Percentiles rank a stretch among this genome's conserved stretches.
These are phyloP conservation scores for Coix lacrymajobi DNA, from an alignment of 176 grass and related monocot genomes.

Conservation along the genomic window DNA sequence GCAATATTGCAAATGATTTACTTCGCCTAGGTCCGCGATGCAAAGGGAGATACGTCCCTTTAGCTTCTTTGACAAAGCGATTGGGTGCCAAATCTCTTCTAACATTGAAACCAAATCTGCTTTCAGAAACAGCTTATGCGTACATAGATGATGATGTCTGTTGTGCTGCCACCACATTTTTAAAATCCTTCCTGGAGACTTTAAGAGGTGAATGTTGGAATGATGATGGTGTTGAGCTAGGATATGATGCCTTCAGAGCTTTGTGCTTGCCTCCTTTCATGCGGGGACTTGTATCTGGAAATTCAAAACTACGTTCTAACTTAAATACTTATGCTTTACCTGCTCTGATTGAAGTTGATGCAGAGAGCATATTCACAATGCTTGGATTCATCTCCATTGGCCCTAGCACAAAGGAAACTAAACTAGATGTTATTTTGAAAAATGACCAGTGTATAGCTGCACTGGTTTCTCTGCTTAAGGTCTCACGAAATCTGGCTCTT, in stretches of 20 bases:
- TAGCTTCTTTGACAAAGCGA: slow-evolving; percentile 86
- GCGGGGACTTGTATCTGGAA: slow-evolving; percentile 66
- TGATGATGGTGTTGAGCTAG: slow-evolving; percentile 73
- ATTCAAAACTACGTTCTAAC: slow-evolving; percentile 91
- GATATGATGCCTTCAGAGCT: slow-evolving; percentile 67
- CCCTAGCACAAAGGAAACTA: slow-evolving; percentile 37
- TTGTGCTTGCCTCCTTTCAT: slow-evolving; percentile 79
- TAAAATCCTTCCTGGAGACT: slow-evolving; percentile 84
- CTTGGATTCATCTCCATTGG: slow-evolving; percentile 89
- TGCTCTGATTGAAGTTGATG: slow-evolving; percentile 59
- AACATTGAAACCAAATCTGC: slow-evolving; percentile 63
- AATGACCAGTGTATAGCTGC: slow-evolving; percentile 88
- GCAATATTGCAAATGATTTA: slow-evolving; percentile 68
- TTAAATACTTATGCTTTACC: slow-evolving; percentile 91
- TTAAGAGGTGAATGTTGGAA: slow-evolving; percentile 92
- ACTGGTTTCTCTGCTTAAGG: slow-evolving; percentile 84
- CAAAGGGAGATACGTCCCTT: slow-evolving; percentile 90
- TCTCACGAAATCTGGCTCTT: slow-evolving; percentile 77
- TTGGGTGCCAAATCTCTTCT: slow-evolving; percentile 84
- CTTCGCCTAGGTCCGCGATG: slow-evolving; percentile 67
- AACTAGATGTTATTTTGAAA: slow-evolving; percentile 46
- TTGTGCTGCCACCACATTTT: slow-evolving; percentile 81
- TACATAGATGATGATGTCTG: slow-evolving; percentile 93
- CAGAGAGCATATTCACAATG: slow-evolving; percentile 94
- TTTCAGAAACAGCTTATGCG: slow-evolving; percentile 80